Base-by-base conservation (phyloP, 2,329 filamentous ascomycete species). In the Calonectria henricotiae region DNA sequence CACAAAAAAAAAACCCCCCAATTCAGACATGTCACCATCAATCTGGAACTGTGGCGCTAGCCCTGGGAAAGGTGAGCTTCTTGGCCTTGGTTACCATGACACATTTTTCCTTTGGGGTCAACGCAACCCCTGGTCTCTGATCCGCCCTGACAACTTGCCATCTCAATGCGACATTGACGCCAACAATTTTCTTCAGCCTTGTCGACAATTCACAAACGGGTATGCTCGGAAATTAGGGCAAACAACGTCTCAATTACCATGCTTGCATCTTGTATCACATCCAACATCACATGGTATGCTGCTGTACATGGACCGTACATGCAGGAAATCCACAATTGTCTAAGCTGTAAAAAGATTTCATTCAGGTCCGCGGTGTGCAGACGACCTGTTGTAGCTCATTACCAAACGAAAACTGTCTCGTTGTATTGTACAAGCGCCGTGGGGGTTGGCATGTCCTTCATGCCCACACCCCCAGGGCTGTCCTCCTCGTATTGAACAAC, bases 401-500 rank as follows among this genome's bases (percentile, higher is more conserved):
- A 77, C 74, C 69, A 76, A 77, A 77, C 71, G 73, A 77, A 76
- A 77, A 74, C 71, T 73, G 69, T 74, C 73, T 73, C 74, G 65
- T 75, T 74, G 75, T 77, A 73, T 77, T 77, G 75, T 78, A 78
- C 76, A 78, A 77, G 73, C 68, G 75, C 75, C 76, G 62, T 64
- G 65, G 69, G 65, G 68, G 63, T 69, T 60, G 68, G 66, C 75
- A 70, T 62, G 73, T 76, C 70, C 71, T 75, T 70, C 69, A 69
- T 71, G 68, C 67, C 74, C 71, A 76, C 71, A 75, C 71, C 32
- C 61, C 70, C 51, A 58, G 71, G 65, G 55, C 37, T 66, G 68
- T 49, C 73, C 70, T 70, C 70, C 72, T 72, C 70, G 65, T 71
- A 68, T 73, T 72, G 68, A 67, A 65, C 67, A 70, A 65, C 70